phyloP scores from a whole-genome alignment of 2,329 filamentous ascomycete species.

The Diplodia sapinea region DNA sequence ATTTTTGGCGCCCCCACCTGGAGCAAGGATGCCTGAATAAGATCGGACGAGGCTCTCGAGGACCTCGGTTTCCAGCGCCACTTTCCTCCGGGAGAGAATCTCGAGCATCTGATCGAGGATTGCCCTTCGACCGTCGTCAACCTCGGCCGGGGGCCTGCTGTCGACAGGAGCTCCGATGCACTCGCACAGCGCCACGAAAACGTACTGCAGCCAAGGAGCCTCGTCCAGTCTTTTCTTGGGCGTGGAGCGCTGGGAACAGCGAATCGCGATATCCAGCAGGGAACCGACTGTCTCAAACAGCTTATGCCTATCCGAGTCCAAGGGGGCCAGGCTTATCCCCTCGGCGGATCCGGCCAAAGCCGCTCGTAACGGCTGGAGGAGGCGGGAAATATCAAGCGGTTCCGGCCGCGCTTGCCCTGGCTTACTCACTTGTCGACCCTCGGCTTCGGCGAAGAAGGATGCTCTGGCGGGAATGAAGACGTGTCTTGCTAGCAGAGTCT shows the following conservation, averaged over 20 bases:
- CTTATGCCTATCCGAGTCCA: slow-evolving; percentile 23
- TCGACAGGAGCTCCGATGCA: slow-evolving; percentile 43
- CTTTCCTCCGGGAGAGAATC: slow-evolving; percentile 38
- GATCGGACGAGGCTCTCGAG: slow-evolving; percentile 45
- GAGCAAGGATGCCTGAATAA: slow-evolving; percentile 38
- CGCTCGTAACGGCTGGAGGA: slow-evolving; percentile 16
- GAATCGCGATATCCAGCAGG: slow-evolving; percentile 51
- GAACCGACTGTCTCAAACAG: slow-evolving; percentile 26
- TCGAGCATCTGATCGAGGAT: slow-evolving; percentile 38
- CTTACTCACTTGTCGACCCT: slow-evolving; percentile 17
- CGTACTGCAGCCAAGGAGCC: slow-evolving; percentile 52
- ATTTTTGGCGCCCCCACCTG: not conserved
- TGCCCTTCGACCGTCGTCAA: slow-evolving; percentile 28
- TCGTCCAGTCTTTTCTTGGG: slow-evolving; percentile 50
- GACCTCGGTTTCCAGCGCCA: slow-evolving; percentile 40
- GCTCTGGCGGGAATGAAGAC: slow-evolving; percentile 49
- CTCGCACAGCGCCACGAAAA: slow-evolving; percentile 47
- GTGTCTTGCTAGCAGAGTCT: slow-evolving; percentile 51
- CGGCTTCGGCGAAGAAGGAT: slow-evolving; percentile 43
- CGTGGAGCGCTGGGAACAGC: slow-evolving; percentile 48
- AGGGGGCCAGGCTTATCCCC: not conserved
- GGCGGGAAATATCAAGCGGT: slow-evolving; percentile 32
- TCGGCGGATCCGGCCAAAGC: not conserved
- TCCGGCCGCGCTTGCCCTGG: slow-evolving; percentile 32
- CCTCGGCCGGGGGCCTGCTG: slow-evolving; percentile 34